phyloP scores from a whole-genome alignment of 331 rosid species.

The Arachis monticola region DNA sequence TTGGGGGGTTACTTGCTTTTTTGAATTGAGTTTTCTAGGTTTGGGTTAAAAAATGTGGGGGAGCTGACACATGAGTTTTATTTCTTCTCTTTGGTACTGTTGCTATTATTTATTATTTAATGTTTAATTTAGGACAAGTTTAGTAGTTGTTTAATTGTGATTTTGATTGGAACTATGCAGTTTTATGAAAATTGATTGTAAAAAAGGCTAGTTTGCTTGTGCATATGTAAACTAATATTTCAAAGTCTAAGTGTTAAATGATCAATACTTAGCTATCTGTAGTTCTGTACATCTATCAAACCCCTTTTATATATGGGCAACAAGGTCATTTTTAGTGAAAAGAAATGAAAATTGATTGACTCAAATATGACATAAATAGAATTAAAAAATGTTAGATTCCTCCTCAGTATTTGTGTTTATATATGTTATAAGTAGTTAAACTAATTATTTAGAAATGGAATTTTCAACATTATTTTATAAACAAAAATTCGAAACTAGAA shows the following conservation, averaged over 20 bases:
- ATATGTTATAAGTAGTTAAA: too few relatives aligned
- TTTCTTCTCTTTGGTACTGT: not conserved
- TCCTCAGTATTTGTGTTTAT: too few relatives aligned
- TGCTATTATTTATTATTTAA: not conserved
- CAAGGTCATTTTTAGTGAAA: too few relatives aligned
- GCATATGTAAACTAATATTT: not conserved
- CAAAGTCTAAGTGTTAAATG: not conserved
- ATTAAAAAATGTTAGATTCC: too few relatives aligned
- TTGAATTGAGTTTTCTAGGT: conserved; percentile 13
- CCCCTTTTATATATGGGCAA: too few relatives aligned
- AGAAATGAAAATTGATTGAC: too few relatives aligned
- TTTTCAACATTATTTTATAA: too few relatives aligned
- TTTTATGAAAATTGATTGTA: conserved; percentile 15
- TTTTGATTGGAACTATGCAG: not conserved
- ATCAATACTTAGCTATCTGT: conserved; percentile 3
- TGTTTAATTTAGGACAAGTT: not conserved
- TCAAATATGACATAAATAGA: too few relatives aligned
- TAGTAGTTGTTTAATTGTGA: not conserved
- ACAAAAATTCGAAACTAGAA: too few relatives aligned
- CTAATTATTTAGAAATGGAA: too few relatives aligned
- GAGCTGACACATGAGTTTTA: not conserved
- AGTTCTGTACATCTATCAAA: too few relatives aligned
- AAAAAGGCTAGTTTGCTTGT: not conserved
- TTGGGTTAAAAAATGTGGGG: not conserved
- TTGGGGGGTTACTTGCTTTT: conserved; percentile 13